Evolutionary conservation across 2,329 filamentous ascomycete genomes (phyloP).

Genomic region (Penicillium sp.): DNA sequence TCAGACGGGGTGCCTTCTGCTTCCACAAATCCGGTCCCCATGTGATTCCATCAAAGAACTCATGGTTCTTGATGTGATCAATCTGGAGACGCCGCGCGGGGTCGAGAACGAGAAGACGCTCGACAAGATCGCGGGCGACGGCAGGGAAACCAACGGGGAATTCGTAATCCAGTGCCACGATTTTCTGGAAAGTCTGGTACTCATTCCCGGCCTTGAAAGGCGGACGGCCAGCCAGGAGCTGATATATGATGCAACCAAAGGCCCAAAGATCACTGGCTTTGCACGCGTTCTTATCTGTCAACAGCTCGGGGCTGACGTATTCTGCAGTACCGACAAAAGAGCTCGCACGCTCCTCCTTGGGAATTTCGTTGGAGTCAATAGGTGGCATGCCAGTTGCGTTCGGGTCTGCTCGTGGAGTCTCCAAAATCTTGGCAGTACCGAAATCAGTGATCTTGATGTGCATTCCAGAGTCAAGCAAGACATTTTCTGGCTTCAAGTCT

Average conservation of each 20-base stretch:
- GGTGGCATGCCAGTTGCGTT: conserved; percentile 48
- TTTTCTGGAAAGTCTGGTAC: conserved; percentile 98
- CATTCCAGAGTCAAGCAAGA: conserved; percentile 92
- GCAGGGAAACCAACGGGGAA: conserved; percentile 88
- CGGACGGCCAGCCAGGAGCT: conserved; percentile 89
- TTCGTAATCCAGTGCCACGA: conserved; percentile 89
- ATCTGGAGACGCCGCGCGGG: conserved; percentile 81
- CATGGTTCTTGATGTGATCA: conserved; percentile 94
- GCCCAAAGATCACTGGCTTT: conserved; percentile 98
- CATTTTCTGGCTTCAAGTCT: conserved; percentile 95
- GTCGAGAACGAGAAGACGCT: conserved; percentile 86
- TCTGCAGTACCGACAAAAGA: conserved; percentile 98
- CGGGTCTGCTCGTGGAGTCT: conserved; percentile 52
- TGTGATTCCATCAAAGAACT: conserved; percentile 84
- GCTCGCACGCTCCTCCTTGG: conserved; percentile 73
- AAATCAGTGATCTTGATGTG: conserved; percentile 99
- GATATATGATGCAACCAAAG: conserved; percentile 97
- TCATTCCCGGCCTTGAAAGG: conserved; percentile 96
- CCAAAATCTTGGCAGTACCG: conserved; percentile 92
- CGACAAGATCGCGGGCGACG: conserved; percentile 83
- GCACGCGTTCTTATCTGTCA: conserved; percentile 95
- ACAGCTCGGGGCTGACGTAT: conserved; percentile 95
- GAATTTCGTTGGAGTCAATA: conserved; percentile 55
- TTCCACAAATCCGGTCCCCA: conserved; percentile 89
- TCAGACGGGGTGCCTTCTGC: conserved; percentile 82